Evolutionary conservation across 768 basidiomycete genomes (phyloP), one percentile per base, ranked within the genome.

Genomic region (Hydnomerulius pinastri): DNA sequence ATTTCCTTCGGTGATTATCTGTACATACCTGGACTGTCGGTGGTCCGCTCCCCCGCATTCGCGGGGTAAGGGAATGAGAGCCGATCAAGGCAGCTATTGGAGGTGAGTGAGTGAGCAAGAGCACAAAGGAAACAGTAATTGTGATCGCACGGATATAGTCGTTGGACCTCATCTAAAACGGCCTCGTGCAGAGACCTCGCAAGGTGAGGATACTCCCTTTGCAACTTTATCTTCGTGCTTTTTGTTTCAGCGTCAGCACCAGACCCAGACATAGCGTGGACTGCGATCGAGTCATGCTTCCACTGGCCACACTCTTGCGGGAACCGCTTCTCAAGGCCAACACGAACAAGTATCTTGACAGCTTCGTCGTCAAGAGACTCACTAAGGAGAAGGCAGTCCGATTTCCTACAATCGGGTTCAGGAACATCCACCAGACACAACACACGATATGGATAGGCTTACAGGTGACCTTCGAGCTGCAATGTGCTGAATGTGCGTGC

Each of bases 251-350:
- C 25, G 5, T 0, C 38, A 4, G 1, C 4, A 0, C 1, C 6
- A 1, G 27, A 3, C 1, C 32, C 17, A 1, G 29, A 54, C 3
- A 8, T 42, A 4, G 4, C 44, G 8, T 7, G 39, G 7, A 59
- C 13, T 3, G 62, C 50, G 1, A 0, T 36, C 2, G 54, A 45
- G 0, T 59, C 51, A 0, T 62, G 49, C 18, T 48, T 55, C 69
- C 69, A 74, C 0, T 53, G 33, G 2, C 35, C 45, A 30, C 68
- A 68, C 6, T 46, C 45, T 1, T 17, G 36, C 2, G 48, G 58
- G 24, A 59, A 73, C 7, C 70, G 65, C 20, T 48, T 59, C 6
- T 49, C 37, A 0, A 76, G 63, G 1, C 73, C 75, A 2, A 42
- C 29, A 12, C 15, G 32, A 18, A 69, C 41, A 5, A 77, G 55